Base-by-base conservation (phyloP, 2,329 filamentous ascomycete species). In the Hymenoscyphus repandus region DNA sequence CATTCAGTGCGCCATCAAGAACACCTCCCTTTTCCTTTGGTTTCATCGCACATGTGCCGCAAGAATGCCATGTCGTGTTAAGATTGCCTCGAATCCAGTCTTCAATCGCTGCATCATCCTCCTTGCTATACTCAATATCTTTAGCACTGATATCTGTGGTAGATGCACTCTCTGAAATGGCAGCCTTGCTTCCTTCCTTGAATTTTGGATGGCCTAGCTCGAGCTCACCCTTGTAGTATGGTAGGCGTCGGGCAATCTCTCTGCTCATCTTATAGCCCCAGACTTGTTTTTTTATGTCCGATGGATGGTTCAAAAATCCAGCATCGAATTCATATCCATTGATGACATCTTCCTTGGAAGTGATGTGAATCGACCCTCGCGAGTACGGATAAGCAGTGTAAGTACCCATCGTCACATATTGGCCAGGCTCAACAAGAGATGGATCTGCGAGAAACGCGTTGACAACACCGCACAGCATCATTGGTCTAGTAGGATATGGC, bases 201-300 rank as follows among this genome's bases (percentile, higher is more conserved):
- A 78, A 79, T 11, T 64, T 60, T 1, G 76, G 76, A 49, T 76
- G 73, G 0, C 69, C 64, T 5, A 63, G 54, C 3, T 68, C 63
- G 2, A 74, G 34, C 58, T 78, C 71, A 60, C 79, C 70, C 50
- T 70, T 58, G 65, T 76, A 83, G 51, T 73, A 69, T 2, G 72
- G 65, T 60, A 79, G 76, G 12, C 80, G 76, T 2, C 82, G 75
- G 18, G 73, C 69, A 47, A 85, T 74, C 64, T 84, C 81, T 2
- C 83, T 78, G n/a, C 74, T 72, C 58, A 76, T 78, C 66, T 86
- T 86, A 69, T 86, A 86, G 1, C 70, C 74, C 80, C 81, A 85
- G 10, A 82, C 58, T 11, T 79, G 74, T 58, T 74, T 79, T 62
- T 77, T 77, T 27, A 83, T 31, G 60, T 85, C 82, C n/a, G 80